Conservation (phyloP, 306 rosid species). For the Ormosia semicastrata region DNA sequence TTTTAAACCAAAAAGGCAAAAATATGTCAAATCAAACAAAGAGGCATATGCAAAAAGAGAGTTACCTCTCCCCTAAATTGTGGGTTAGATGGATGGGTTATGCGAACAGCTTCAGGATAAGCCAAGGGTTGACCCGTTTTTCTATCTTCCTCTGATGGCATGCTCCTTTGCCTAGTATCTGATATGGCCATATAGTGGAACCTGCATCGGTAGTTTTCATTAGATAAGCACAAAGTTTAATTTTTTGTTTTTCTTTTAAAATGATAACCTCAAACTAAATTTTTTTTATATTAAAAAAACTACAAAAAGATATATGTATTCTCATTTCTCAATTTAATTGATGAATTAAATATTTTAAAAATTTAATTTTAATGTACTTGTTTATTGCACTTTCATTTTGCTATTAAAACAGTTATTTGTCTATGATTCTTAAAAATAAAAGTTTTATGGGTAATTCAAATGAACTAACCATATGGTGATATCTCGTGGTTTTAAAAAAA, state of each 20-base stretch:
- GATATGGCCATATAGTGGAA: conserved; percentile 76
- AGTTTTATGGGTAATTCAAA: no score
- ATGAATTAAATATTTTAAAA: no score
- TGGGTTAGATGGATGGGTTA: conserved; percentile 43
- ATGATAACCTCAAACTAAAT: neutral
- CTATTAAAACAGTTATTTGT: no score
- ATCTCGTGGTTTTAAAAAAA: no score
- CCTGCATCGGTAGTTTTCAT: conserved; percentile 25
- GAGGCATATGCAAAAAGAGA: no score
- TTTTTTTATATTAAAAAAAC: no score
- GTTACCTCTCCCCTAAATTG: conserved; percentile 60
- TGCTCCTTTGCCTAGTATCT: conserved; percentile 51
- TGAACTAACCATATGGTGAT: no score
- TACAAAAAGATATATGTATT: neutral
- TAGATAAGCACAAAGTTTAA: neutral
- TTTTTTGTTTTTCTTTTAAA: neutral
- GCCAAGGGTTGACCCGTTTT: conserved; percentile 26
- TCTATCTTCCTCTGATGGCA: conserved; percentile 63
- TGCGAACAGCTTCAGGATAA: conserved; percentile 71
- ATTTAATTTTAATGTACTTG: no score
- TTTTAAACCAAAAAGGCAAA: neutral
- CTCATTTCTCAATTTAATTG: no score
- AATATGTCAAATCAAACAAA: no score
- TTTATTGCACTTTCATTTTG: no score
- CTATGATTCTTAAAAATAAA: no score